phyloP scores from a whole-genome alignment of 1,284 basidiomycete species.

The Cutaneotrichosporon daszewskae region DNA sequence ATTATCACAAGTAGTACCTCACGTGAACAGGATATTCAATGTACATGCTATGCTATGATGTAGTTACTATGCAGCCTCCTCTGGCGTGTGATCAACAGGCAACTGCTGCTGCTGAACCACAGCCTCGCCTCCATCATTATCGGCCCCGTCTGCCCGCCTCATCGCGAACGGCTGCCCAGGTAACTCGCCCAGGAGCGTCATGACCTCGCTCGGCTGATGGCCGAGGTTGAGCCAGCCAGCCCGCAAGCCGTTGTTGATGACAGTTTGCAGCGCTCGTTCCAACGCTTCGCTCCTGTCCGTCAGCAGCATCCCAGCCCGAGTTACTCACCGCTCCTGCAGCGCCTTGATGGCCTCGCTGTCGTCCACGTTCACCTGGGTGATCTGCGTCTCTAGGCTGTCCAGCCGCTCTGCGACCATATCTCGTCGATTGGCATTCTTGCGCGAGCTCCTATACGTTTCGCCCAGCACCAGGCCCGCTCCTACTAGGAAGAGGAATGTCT shows the following conservation, averaged over 20 bases:
- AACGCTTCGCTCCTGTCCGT: conserved; percentile 50
- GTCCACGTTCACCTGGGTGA: conserved; percentile 43
- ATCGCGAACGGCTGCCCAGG: conserved; percentile 15
- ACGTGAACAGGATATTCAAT: too few species aligned
- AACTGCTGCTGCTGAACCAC: not conserved
- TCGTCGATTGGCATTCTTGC: conserved; percentile 65
- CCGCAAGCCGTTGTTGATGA: conserved; percentile 65
- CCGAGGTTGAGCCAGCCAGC: conserved; percentile 55
- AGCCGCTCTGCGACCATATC: conserved; percentile 69
- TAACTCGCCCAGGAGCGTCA: conserved; percentile 15
- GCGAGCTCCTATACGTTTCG: conserved; percentile 69
- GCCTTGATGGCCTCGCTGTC: conserved; percentile 21
- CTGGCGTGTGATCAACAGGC: too few species aligned
- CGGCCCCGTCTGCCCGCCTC: conserved; percentile 8
- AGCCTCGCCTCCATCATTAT: not conserved
- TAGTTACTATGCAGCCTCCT: not conserved
- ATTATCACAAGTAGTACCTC: too few species aligned
- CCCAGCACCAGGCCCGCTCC: conserved; percentile 69
- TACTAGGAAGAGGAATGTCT: conserved; percentile 77
- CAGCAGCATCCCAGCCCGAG: too few species aligned
- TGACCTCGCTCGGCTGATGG: conserved; percentile 27
- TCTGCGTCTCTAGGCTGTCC: conserved; percentile 49
- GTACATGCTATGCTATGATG: too few species aligned
- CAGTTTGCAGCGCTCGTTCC: conserved; percentile 59
- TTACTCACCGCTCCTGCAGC: conserved; percentile 29